Base-by-base conservation (phyloP, 2,329 filamentous ascomycete species). In the Monosporascus cannonballus region DNA sequence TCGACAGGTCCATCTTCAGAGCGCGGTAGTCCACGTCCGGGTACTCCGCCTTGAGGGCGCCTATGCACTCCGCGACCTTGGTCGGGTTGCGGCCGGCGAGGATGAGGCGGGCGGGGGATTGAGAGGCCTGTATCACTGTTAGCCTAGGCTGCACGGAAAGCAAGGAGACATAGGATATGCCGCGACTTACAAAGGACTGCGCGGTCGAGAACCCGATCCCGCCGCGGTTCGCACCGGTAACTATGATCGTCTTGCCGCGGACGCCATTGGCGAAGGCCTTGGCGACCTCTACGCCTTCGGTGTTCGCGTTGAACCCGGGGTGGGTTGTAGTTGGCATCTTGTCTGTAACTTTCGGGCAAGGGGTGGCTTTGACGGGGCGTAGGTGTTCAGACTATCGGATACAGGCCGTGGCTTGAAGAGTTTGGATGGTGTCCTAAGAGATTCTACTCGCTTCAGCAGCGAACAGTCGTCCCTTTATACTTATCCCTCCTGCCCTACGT, bases 211-310 rank as follows among this genome's bases (percentile, higher is more conserved):
- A 71, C 1, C 69, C 70, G 44, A 73, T 64, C 6, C 69, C 69
- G 6, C 50, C 56, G 9, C 53, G 62, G 49, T 72, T 72, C 11
- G 67, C 67, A 22, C 71, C 71, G 0, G 71, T 73, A 4, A 68
- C 57, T 3, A 69, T 45, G 7, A 69, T 60, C 6, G 68, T 72
- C 60, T 71, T 75, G 24, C 68, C 70, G 5, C 51, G 59, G 53
- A 75, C 63, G 2, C 48, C 51, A 6, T 64, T 59, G 8, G 62
- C 56, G 50, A 74, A 74, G 17, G 64, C 63, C 39, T 65, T 61
- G 22, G 70, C 70, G 14, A 74, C 71, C 22, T 73, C 69, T 8
- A 68, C 50, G n/a, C 57, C 69, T 54, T 72, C 68, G 17, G 73
- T 74, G 0, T 66, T 54, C 2, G 52, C 52, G 48, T 67, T 61